A percentile compares a stretch with the other conserved stretches of the same genome.
Evolutionary conservation across 164 flowering plant species (phyloP).

Genomic region (Stephania japonica): DNA sequence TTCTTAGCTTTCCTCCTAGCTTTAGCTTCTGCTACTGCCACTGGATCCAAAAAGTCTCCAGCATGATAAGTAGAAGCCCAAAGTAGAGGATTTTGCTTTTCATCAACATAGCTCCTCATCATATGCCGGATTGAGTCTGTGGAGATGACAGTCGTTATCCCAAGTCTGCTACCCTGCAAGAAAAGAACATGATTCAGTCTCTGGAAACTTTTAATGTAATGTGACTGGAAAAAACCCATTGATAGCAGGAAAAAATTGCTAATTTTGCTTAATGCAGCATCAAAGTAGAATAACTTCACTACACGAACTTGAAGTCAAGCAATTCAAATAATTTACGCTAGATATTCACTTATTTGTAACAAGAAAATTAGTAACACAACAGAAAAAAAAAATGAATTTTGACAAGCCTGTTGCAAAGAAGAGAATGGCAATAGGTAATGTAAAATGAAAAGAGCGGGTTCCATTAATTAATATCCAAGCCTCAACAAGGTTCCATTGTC

Average conservation of each 20-base stretch:
- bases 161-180: conserved; percentile 75
- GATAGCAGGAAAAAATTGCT: not conserved
- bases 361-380: not conserved
- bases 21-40: conserved; percentile 81
- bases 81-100: conserved; percentile 74
- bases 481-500: not conserved
- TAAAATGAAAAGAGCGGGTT: not conserved
- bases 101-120: conserved; percentile 93
- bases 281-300: not conserved
- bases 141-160: conserved; percentile 80
- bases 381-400: not conserved
- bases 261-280: not conserved
- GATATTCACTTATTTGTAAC: not conserved
- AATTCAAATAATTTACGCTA: not conserved
- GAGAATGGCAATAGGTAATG: not conserved
- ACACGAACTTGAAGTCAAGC: not conserved
- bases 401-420: not conserved
- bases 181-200: conserved; percentile 2
- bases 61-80: conserved; percentile 98
- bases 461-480: not conserved
- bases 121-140: conserved; percentile 90
- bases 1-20: conserved; percentile 72
- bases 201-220: not conserved
- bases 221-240: not conserved
- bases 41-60: conserved; percentile 75